Conservation (phyloP, 768 basidiomycete genomes). For the Galerina sulciceps region DNA sequence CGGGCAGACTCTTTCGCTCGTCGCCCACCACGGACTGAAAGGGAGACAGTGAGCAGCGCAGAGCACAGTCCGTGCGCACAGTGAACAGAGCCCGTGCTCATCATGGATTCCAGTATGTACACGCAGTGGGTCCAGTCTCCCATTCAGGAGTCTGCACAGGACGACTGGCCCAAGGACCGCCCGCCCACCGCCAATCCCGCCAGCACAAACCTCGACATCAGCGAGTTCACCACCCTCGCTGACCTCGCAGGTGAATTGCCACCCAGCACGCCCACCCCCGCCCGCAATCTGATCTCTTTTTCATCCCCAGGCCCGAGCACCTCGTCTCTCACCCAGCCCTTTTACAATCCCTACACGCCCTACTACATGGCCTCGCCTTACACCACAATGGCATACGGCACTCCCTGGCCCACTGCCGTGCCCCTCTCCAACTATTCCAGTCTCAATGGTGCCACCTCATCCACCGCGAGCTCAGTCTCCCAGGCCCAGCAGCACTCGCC, state of each 20-base stretch:
- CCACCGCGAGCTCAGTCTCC: conserved; percentile 32
- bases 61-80: not conserved
- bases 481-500: conserved; percentile 23
- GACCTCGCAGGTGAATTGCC: conserved; percentile 44
- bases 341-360: conserved; percentile 45
- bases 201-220: conserved; percentile 38
- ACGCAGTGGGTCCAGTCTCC: conserved; percentile 46
- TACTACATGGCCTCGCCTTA: conserved; percentile 49
- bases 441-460: conserved; percentile 78
- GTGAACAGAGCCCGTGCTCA: conserved; percentile 26
- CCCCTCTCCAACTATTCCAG: conserved; percentile 80
- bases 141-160: conserved; percentile 34
- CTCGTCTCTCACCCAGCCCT: conserved; percentile 41
- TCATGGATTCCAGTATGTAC: conserved; percentile 51
- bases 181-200: conserved; percentile 29
- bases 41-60: not conserved
- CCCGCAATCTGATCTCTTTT: conserved; percentile 4
- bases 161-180: conserved; percentile 53
- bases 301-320: conserved; percentile 26
- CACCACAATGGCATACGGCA: conserved; percentile 59
- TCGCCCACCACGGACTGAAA: not conserved
- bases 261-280: not conserved
- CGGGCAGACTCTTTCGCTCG: too few species aligned
- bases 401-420: conserved; percentile 49
- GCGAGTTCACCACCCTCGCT: conserved; percentile 44